Evolutionary conservation across 768 basidiomycete species (phyloP).

Genomic region (Lactarius akahatsu): DNA sequence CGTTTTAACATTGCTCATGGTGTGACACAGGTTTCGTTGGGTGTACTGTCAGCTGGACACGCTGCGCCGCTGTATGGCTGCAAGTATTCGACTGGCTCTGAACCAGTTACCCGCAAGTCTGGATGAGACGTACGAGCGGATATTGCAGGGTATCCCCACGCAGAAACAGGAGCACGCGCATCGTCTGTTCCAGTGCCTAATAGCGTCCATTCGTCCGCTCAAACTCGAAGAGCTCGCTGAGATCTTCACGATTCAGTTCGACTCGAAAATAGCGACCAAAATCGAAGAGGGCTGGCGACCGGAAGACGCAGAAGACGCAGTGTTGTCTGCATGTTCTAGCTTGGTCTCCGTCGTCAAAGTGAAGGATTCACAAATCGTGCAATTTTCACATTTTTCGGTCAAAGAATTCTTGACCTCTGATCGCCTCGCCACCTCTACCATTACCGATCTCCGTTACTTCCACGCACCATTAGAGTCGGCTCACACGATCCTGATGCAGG

Average conservation of each 20-base stretch:
- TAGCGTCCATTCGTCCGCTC: slow-evolving; percentile 1
- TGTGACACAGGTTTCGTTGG: slow-evolving; percentile 10
- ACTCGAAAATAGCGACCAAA: not conserved
- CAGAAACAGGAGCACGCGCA: not conserved
- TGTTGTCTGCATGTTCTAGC: slow-evolving; percentile 5
- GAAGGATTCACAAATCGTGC: not conserved
- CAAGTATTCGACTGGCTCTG: not conserved
- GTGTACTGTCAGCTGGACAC: slow-evolving; percentile 5
- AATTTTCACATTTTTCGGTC: slow-evolving; percentile 9
- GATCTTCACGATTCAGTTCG: slow-evolving; percentile 6
- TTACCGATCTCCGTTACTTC: not conserved
- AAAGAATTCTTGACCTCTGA: slow-evolving; percentile 15
- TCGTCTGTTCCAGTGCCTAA: not conserved
- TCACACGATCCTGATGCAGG: not conserved
- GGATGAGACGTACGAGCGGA: slow-evolving; percentile 3
- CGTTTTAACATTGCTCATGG: not conserved
- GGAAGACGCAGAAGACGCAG: not conserved
- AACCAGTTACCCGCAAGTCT: not conserved
- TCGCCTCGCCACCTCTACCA: not conserved
- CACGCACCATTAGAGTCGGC: not conserved
- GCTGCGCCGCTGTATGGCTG: not conserved
- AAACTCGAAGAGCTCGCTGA: slow-evolving; percentile 12
- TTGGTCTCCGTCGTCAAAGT: not conserved
- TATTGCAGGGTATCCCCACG: slow-evolving; percentile 1
- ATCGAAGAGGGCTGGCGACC: not conserved